Evolutionary conservation across 1,139 yeast genomes (phyloP).

Genomic region (Diutina catenulata): DNA sequence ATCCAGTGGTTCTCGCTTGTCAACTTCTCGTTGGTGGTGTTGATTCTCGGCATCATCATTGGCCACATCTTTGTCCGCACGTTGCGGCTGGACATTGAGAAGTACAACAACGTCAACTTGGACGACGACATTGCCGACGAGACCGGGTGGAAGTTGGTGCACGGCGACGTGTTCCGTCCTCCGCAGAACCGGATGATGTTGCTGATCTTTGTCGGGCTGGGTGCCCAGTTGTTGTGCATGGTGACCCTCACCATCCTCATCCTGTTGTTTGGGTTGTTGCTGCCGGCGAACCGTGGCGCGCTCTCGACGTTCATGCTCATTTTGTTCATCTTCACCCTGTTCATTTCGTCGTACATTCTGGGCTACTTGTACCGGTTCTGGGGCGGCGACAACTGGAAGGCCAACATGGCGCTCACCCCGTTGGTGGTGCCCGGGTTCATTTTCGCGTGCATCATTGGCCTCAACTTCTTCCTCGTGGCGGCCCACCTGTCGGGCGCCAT

Average conservation of each 20-base stretch:
- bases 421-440: conserved; percentile 70
- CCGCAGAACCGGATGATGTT: conserved; percentile 63
- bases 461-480: conserved; percentile 73
- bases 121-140: conserved; percentile 88
- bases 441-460: conserved; percentile 48
- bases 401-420: conserved; percentile 76
- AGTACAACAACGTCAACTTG: conserved; percentile 79
- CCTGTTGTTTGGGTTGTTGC: conserved; percentile 79
- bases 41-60: conserved; percentile 67
- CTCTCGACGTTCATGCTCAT: conserved; percentile 83
- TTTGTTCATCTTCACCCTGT: conserved; percentile 67
- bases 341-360: conserved; percentile 77
- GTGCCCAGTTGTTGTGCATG: conserved; percentile 77
- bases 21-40: conserved; percentile 72
- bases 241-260: conserved; percentile 59
- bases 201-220: conserved; percentile 80
- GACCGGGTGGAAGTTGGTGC: conserved; percentile 93
- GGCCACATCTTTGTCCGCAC: conserved; percentile 73
- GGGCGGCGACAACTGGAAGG: conserved; percentile 88
- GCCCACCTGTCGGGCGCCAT: conserved; percentile 89
- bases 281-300: conserved; percentile 93
- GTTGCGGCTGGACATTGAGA: conserved; percentile 72
- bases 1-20: conserved; percentile 92
- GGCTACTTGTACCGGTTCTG: conserved; percentile 77
- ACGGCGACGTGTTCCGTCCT: conserved; percentile 89